These are phyloP conservation scores for Pyricularia grisea DNA, from an alignment of 2,329 filamentous ascomycete species.

Conservation along the genomic window DNA sequence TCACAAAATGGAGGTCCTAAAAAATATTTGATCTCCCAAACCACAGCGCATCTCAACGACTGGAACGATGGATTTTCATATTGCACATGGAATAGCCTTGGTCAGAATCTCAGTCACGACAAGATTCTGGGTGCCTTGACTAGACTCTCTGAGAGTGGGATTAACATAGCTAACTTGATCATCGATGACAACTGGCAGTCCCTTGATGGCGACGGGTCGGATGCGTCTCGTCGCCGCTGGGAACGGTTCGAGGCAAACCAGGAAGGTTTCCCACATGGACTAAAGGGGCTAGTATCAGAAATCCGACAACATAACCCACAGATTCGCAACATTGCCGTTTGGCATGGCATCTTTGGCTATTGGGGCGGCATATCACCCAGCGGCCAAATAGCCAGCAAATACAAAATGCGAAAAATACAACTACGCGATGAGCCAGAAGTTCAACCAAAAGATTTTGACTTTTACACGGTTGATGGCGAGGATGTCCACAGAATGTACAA, in stretches of 20 bases:
- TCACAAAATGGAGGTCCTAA: not conserved
- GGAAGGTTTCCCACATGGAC: slow-evolving; percentile 66
- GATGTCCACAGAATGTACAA: slow-evolving; percentile 73
- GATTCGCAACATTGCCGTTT: slow-evolving; percentile 80
- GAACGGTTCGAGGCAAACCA: slow-evolving; percentile 78
- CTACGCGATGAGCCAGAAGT: slow-evolving; percentile 28
- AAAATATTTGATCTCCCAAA: not conserved
- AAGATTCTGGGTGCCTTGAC: slow-evolving; percentile 72
- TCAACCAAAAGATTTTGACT: slow-evolving; percentile 25
- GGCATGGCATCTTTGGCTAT: slow-evolving; percentile 83
- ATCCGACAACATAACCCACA: slow-evolving; percentile 62
- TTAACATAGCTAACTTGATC: slow-evolving; percentile 77
- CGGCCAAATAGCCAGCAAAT: slow-evolving; percentile 65
- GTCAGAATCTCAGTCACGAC: slow-evolving; percentile 70
- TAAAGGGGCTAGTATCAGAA: slow-evolving; percentile 59
- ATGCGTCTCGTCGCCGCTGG: slow-evolving; percentile 57
- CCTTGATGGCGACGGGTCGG: slow-evolving; percentile 42
- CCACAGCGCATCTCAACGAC: not conserved
- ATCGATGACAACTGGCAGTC: slow-evolving; percentile 98
- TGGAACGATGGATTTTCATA: slow-evolving; percentile 4
- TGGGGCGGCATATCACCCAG: slow-evolving; percentile 80
- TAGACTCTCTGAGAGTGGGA: slow-evolving; percentile 56
- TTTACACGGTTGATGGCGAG: slow-evolving; percentile 63
- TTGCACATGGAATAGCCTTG: slow-evolving; percentile 85
- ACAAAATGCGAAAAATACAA: slow-evolving; percentile 60